Evolutionary conservation across 139 green algal species (phyloP).

Genomic region (Monoraphidium neglectum): DNA sequence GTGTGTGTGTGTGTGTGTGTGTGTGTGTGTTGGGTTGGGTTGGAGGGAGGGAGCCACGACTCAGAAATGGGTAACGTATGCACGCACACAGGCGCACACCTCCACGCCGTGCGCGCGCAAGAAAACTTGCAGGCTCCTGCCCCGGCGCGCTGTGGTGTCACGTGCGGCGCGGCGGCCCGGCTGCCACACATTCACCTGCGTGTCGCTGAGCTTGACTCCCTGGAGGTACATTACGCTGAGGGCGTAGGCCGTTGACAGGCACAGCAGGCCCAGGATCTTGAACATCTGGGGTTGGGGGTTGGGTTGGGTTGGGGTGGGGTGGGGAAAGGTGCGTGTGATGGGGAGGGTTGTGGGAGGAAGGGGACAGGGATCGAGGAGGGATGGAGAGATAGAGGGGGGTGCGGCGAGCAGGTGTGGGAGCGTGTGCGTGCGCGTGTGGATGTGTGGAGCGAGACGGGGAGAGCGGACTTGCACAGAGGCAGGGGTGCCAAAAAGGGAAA

Average conservation of each 20-base stretch:
- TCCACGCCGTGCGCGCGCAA: no score
- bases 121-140: neutral
- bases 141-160: neutral
- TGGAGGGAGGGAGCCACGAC: no score
- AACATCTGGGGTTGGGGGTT: no score
- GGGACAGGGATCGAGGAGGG: neutral
- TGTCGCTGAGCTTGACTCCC: conserved; percentile 88
- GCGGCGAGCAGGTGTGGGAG: no score
- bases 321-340: neutral
- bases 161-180: neutral
- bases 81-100: no score
- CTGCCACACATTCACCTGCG: conserved; percentile 60
- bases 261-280: conserved; percentile 98
- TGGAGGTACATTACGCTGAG: conserved; percentile 93
- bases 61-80: no score
- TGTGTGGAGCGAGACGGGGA: no score
- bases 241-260: conserved; percentile 91
- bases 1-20: no score
- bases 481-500: no score
- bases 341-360: neutral
- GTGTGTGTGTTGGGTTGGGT: no score
- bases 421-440: neutral
- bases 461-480: no score
- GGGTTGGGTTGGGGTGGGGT: no score
- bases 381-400: neutral